Evolutionary conservation across 2,329 filamentous ascomycete species (phyloP), one percentile per base, ranked within the genome.

Genomic region (Tolypocladium capitatum): DNA sequence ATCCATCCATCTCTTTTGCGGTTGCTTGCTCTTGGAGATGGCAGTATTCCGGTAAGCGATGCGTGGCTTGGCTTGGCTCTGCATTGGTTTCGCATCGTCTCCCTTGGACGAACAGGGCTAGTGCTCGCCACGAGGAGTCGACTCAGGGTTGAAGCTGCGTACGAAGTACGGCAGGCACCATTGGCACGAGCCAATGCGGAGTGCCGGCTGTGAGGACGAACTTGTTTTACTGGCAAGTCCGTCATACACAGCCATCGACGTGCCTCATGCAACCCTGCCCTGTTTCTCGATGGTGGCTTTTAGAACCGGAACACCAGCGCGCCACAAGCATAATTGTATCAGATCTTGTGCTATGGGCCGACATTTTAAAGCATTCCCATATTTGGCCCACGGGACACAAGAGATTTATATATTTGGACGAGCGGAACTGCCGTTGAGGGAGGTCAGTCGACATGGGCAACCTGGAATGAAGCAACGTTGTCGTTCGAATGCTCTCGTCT

Each of bases 211-310:
- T 27, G 28, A 21, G 28, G 16, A 16, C 27, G n/a, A n/a, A n/a
- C n/a, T n/a, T n/a, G n/a, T n/a, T n/a, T n/a, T n/a, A n/a, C n/a
- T n/a, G n/a, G n/a, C 38, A 5, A 33, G 18, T n/a, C 35, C 33
- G n/a, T 28, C 43, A n/a, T 34, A 34, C 8, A 24, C 32, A 33
- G 20, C 20, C 36, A 31, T 31, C 28, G 31, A 32, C n/a, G 20
- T 46, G 36, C 43, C 45, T 41, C 41, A 48, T 45, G 42, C 41
- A 43, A 43, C 34, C 33, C 34, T 48, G 46, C 41, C 41, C 32
- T 48, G 42, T 24, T 48, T 48, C 31, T 48, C 18, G 30, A 18
- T 7, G 24, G 38, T 42, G 38, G 38, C 38, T 36, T 38, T 36
- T 38, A 20, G 34, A 21, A n/a, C 16, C 10, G 38, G 18, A 28